Evolutionary conservation across 164 flowering plant genomes (phyloP).

Genomic region (Macadamia tetraphylla): DNA sequence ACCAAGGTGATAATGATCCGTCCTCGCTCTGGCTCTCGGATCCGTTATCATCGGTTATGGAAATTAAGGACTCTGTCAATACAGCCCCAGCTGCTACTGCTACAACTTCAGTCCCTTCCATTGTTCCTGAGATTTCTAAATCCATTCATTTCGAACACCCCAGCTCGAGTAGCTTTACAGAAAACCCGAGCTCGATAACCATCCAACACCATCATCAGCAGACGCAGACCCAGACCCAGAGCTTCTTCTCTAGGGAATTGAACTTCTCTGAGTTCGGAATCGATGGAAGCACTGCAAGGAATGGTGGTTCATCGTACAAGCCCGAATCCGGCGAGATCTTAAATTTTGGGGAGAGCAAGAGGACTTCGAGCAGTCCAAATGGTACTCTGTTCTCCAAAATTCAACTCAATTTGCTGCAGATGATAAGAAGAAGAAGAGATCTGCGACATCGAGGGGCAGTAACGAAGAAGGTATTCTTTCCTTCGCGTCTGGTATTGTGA

Average conservation of each 20-base stretch:
- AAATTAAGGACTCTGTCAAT: slow-evolving; percentile 26
- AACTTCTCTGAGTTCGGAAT: slow-evolving; percentile 56
- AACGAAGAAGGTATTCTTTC: slow-evolving; percentile 79
- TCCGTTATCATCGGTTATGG: slow-evolving; percentile 30
- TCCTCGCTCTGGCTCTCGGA: slow-evolving; percentile 64
- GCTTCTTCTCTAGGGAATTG: slow-evolving; percentile 39
- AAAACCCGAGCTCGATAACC: slow-evolving; percentile 26
- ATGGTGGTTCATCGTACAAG: slow-evolving; percentile 32
- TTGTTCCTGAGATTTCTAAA: slow-evolving; percentile 22
- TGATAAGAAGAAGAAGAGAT: slow-evolving; percentile 44
- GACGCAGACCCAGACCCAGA: slow-evolving; percentile 25
- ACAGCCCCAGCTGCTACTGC: slow-evolving; percentile 2
- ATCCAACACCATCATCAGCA: slow-evolving; percentile 12
- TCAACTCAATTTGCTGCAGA: slow-evolving; percentile 18
- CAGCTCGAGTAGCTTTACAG: slow-evolving; percentile 42
- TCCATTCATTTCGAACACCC: slow-evolving; percentile 34
- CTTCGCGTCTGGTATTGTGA: slow-evolving; percentile 50
- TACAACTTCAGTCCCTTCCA: neutral
- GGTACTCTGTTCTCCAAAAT: slow-evolving; percentile 35
- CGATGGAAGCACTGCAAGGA: slow-evolving; percentile 27
- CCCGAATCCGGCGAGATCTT: slow-evolving; percentile 78
- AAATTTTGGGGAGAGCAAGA: slow-evolving; percentile 69
- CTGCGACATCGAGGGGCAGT: slow-evolving; percentile 48
- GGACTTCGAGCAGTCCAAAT: slow-evolving; percentile 23
- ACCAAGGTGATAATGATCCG: slow-evolving; percentile 60